A percentile compares a stretch with the other conserved stretches of the same genome.
phyloP scores from a whole-genome alignment of 139 green algal genomes.

The Micromonas commoda region DNA sequence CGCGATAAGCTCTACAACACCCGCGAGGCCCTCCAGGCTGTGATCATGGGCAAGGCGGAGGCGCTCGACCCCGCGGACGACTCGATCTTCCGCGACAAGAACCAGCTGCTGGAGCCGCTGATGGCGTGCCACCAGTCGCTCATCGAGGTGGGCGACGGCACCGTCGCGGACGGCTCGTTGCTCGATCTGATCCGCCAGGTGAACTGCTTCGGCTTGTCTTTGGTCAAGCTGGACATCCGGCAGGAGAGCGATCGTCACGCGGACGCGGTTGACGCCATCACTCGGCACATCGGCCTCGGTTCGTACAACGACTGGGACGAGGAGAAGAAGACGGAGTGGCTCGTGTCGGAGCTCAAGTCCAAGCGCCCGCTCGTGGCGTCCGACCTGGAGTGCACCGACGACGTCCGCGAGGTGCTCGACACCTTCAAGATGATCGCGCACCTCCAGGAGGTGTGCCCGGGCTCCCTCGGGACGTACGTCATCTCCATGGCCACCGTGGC shows the following conservation, averaged over 20 bases:
- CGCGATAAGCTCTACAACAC: slow-evolving; percentile 79
- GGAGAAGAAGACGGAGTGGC: slow-evolving; percentile 67
- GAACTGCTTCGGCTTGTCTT: slow-evolving; percentile 56
- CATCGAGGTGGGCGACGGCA: slow-evolving; percentile 72
- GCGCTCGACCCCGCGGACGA: slow-evolving; percentile 18
- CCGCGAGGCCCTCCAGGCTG: slow-evolving; percentile 68
- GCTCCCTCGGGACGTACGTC: slow-evolving; percentile 81
- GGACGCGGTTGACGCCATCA: slow-evolving; percentile 79
- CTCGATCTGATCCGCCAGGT: slow-evolving; percentile 79
- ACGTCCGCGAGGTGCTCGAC: slow-evolving; percentile 78
- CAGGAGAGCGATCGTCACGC: slow-evolving; percentile 81
- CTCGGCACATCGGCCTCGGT: slow-evolving; percentile 69
- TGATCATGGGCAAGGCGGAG: slow-evolving; percentile 47
- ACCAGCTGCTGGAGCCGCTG: slow-evolving; percentile 63
- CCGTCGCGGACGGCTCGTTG: slow-evolving; percentile 82
- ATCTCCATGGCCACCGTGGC: slow-evolving; percentile 81
- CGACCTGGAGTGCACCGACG: slow-evolving; percentile 64
- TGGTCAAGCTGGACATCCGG: slow-evolving; percentile 93
- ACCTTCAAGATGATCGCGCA: slow-evolving; percentile 54
- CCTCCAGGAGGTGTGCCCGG: slow-evolving; percentile 19
- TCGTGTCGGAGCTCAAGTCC: slow-evolving; percentile 65
- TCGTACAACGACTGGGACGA: slow-evolving; percentile 83
- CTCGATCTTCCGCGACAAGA: slow-evolving; percentile 15
- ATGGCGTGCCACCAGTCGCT: slow-evolving; percentile 78
- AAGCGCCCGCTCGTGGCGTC: slow-evolving; percentile 79